Evolutionary conservation across 768 basidiomycete genomes (phyloP).

Genomic region (Tulasnella sp.): DNA sequence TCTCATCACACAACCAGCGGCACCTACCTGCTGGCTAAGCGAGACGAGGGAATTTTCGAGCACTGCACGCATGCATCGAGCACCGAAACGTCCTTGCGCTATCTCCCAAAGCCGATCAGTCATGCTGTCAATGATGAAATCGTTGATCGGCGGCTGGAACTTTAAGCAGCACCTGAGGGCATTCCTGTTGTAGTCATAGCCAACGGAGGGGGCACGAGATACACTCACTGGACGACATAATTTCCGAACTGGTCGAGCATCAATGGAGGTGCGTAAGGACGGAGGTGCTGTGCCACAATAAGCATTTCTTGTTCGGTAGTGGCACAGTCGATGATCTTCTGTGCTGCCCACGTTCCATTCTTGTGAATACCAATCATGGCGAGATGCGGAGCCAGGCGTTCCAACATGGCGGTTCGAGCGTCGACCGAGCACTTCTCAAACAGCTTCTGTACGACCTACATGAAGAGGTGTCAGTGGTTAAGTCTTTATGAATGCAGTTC

Average conservation of each 20-base stretch:
- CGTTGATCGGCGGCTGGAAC: constrained; percentile 81
- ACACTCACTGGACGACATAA: constrained; percentile 80
- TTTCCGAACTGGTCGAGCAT: constrained; percentile 91
- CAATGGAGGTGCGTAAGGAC: constrained; percentile 87
- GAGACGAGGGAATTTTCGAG: constrained; percentile 85
- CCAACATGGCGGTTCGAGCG: constrained; percentile 83
- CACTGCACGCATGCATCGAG: constrained; percentile 95
- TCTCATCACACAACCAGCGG: no score
- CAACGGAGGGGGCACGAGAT: not conserved
- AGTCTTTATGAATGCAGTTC: not conserved
- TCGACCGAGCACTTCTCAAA: constrained; percentile 79
- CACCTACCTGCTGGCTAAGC: constrained; percentile 64
- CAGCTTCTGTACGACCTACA: constrained; percentile 88
- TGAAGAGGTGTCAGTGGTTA: not conserved
- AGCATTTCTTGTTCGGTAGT: constrained; percentile 77
- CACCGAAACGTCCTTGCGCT: constrained; percentile 95
- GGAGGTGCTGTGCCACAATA: constrained; percentile 75
- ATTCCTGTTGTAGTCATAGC: not conserved
- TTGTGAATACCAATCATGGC: constrained; percentile 99
- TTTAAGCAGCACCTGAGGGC: constrained; percentile 69
- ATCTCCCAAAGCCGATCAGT: constrained; percentile 98
- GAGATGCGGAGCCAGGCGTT: constrained; percentile 85
- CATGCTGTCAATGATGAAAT: constrained; percentile 97
- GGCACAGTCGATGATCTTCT: constrained; percentile 97
- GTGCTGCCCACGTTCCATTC: constrained; percentile 99